Evolutionary conservation across 1,284 basidiomycete genomes (phyloP).

Genomic region (Earliella scabrosa): DNA sequence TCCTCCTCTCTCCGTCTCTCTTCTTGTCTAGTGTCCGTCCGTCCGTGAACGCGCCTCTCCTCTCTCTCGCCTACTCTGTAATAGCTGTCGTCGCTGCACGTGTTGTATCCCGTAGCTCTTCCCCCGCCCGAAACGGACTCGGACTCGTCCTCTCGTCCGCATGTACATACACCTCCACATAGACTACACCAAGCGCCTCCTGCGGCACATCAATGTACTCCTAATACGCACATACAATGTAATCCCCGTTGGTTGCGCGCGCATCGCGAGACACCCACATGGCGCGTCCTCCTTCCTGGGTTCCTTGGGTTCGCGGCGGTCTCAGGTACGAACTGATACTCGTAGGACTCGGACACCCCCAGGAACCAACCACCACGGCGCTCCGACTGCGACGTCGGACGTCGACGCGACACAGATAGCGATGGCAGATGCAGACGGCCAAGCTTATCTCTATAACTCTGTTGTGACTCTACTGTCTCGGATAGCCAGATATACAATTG

Average conservation of each 20-base stretch:
- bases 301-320: too few relatives aligned
- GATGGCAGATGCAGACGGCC: too few relatives aligned
- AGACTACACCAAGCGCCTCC: background rate
- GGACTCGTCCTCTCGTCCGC: background rate
- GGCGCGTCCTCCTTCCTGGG: too few relatives aligned
- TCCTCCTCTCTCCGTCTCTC: background rate
- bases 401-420: too few relatives aligned
- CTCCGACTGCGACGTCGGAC: too few relatives aligned
- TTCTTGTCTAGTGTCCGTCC: slow-evolving; percentile 6
- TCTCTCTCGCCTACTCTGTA: slow-evolving; percentile 10
- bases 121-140: background rate
- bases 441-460: too few relatives aligned
- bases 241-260: slow-evolving; percentile 1
- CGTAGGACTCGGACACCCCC: background rate
- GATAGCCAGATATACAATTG: too few relatives aligned
- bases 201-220: slow-evolving; percentile 11
- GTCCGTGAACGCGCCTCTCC: background rate
- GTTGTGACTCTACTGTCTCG: too few relatives aligned
- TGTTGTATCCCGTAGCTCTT: slow-evolving; percentile 33
- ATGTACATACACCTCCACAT: background rate
- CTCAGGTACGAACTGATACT: too few relatives aligned
- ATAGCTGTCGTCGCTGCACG: slow-evolving; percentile 25
- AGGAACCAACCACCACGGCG: background rate
- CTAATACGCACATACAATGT: slow-evolving; percentile 12
- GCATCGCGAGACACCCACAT: background rate